These are phyloP conservation scores for Chalciporus sp. DNA, from an alignment of 1,284 basidiomycete species.

Conservation along the genomic window DNA sequence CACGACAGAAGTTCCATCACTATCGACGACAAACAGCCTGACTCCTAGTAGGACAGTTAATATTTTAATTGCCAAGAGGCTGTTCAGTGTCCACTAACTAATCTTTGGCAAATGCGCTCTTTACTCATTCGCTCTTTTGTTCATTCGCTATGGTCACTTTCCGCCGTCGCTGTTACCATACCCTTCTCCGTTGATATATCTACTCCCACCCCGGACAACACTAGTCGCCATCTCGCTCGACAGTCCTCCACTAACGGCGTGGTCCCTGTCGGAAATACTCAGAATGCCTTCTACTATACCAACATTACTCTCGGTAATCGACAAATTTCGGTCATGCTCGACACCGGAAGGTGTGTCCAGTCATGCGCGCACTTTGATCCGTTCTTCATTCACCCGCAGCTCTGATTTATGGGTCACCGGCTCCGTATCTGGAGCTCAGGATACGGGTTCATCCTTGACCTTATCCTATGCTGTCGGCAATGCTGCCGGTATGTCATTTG, in stretches of 20 bases:
- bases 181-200: constrained; percentile 49
- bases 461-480: constrained; percentile 70
- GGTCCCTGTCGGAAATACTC: constrained; percentile 55
- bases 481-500: constrained; percentile 51
- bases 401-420: constrained; percentile 39
- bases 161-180: constrained; percentile 45
- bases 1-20: too few species aligned
- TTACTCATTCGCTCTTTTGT: constrained; percentile 51
- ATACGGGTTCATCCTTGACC: constrained; percentile 58
- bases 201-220: constrained; percentile 26
- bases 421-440: constrained; percentile 40
- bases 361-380: not conserved
- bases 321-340: constrained; percentile 53
- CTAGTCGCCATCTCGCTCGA: constrained; percentile 22
- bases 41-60: too few species aligned
- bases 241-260: constrained; percentile 28
- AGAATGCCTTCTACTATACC: constrained; percentile 60
- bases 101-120: constrained; percentile 42
- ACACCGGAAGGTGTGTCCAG: constrained; percentile 54
- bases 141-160: constrained; percentile 39
- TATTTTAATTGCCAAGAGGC: not conserved
- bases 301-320: constrained; percentile 60
- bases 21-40: too few species aligned
- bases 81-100: not conserved
- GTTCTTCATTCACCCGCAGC: constrained; percentile 17